These are phyloP conservation scores for Amaranthus tricolor DNA, from an alignment of 179 eudicot species.

Conservation along the genomic window DNA sequence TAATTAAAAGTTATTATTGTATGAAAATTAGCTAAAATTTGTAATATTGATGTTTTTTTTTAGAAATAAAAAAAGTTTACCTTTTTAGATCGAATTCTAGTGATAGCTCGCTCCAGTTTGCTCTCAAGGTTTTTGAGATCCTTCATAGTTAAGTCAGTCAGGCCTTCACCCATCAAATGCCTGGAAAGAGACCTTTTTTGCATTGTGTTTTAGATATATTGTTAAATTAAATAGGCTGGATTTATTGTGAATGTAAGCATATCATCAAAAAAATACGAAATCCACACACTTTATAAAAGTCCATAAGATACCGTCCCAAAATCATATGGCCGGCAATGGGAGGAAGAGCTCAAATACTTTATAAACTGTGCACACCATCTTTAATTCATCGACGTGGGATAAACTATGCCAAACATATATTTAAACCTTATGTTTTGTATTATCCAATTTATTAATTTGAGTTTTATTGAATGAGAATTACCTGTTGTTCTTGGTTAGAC, in stretches of 20 bases:
- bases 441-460: background rate
- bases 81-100: conserved; percentile 81
- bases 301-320: no score
- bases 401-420: no score
- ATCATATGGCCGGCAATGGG: no score
- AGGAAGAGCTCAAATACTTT: no score
- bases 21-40: background rate
- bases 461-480: conserved; percentile 21
- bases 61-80: conserved; percentile 23
- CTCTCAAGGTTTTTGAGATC: conserved; percentile 74
- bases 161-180: conserved; percentile 81
- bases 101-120: conserved; percentile 64
- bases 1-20: background rate
- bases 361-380: no score
- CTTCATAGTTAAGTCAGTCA: conserved; percentile 39
- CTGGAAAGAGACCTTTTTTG: conserved; percentile 42
- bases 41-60: background rate
- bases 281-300: no score
- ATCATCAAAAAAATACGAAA: no score
- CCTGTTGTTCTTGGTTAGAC: conserved; percentile 74
- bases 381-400: no score
- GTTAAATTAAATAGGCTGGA: no score
- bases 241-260: no score
- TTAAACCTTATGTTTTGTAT: background rate
- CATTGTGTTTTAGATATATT: no score